A percentile compares a stretch with the other conserved stretches of the same genome.
Conservation (phyloP, 257 asterid genomes). For the Misopates orontium region DNA sequence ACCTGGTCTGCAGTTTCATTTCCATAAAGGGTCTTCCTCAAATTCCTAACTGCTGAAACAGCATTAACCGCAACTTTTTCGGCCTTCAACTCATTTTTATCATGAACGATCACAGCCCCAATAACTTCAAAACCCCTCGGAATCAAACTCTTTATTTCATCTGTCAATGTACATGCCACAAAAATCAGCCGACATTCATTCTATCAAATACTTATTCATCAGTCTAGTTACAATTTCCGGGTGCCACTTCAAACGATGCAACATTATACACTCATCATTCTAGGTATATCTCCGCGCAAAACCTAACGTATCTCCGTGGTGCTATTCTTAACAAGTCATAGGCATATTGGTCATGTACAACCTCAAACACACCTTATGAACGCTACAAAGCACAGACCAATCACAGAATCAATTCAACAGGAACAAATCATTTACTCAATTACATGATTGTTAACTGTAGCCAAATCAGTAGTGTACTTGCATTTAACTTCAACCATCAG, state of each 20-base stretch:
- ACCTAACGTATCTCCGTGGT: no score
- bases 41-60: slow-evolving; percentile 44
- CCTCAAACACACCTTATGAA: no score
- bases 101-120: slow-evolving; percentile 64
- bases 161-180: slow-evolving; percentile 38
- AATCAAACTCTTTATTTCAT: slow-evolving; percentile 64
- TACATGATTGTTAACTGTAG: background rate
- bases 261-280: background rate
- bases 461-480: no score
- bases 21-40: slow-evolving; percentile 50
- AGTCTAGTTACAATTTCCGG: slow-evolving; percentile 1
- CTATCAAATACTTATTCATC: background rate
- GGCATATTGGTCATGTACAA: no score
- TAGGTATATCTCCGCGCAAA: no score
- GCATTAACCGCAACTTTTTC: slow-evolving; percentile 53
- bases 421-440: background rate
- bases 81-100: slow-evolving; percentile 35
- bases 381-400: no score
- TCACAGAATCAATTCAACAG: background rate
- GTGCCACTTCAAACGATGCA: slow-evolving; percentile 13
- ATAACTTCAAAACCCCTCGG: slow-evolving; percentile 82
- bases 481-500: no score
- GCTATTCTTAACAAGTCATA: no score
- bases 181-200: background rate
- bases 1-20: slow-evolving; percentile 31